These are phyloP conservation scores for Rhodofomes roseus DNA, from an alignment of 1,284 basidiomycete species.

Conservation along the genomic window DNA sequence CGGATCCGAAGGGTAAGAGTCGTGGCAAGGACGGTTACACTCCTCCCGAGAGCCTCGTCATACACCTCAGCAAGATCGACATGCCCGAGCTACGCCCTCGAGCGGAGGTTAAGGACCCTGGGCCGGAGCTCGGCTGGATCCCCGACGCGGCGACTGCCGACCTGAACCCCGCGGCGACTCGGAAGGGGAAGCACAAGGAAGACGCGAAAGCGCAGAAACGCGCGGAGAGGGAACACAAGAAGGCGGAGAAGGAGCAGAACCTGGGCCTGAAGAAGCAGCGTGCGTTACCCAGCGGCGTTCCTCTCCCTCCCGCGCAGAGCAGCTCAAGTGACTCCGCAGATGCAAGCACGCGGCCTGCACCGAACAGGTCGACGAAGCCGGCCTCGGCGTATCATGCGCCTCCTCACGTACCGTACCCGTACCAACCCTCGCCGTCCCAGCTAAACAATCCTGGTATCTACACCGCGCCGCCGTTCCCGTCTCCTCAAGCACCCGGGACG, in stretches of 20 bases:
- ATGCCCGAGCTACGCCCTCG: conserved; percentile 76
- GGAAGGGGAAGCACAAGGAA: conserved; percentile 10
- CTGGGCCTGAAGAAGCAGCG: conserved; percentile 21
- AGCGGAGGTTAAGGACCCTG: conserved; percentile 8
- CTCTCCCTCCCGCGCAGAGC: neutral
- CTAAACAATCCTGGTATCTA: conserved; percentile 42
- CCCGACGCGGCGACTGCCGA: neutral
- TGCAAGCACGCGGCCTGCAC: neutral
- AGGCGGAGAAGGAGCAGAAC: conserved; percentile 20
- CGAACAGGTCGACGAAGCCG: conserved; percentile 11
- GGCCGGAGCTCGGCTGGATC: conserved; percentile 1
- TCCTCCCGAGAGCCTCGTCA: conserved; percentile 60
- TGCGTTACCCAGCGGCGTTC: neutral
- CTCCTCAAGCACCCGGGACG: neutral
- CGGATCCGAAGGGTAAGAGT: conserved; percentile 34
- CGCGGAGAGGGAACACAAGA: conserved; percentile 22
- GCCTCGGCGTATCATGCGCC: conserved; percentile 10
- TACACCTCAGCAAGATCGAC: conserved; percentile 79
- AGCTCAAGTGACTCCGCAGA: neutral
- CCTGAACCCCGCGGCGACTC: neutral
- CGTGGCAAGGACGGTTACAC: conserved; percentile 40
- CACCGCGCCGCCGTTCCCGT: conserved; percentile 26
- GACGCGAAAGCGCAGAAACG: conserved; percentile 16
- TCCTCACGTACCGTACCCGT: conserved; percentile 29
- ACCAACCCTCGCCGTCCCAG: conserved; percentile 42